Conservation (phyloP, 2,329 filamentous ascomycete genomes). For the Nectriaceae sp. region DNA sequence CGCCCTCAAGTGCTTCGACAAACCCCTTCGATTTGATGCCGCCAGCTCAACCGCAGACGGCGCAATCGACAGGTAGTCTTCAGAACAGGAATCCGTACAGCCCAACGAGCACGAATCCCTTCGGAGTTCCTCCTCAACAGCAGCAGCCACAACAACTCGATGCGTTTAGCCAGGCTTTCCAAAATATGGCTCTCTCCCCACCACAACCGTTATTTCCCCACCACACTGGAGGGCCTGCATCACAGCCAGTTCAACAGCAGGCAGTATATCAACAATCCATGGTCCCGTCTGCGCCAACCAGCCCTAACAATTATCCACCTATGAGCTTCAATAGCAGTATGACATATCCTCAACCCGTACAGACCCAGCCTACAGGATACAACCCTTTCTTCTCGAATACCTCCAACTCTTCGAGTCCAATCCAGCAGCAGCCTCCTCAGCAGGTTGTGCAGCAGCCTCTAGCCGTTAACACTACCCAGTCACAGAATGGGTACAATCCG, state of each 20-base stretch:
- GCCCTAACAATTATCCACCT: conserved; percentile 41
- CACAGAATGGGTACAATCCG: conserved; percentile 46
- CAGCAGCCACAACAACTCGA: conserved; percentile 33
- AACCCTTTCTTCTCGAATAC: conserved; percentile 51
- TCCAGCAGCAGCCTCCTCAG: conserved; percentile 35
- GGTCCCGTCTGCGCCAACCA: conserved; percentile 45
- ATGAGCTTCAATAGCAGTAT: conserved; percentile 45
- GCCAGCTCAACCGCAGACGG: conserved; percentile 59
- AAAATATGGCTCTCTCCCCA: conserved; percentile 69
- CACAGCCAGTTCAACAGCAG: conserved; percentile 42
- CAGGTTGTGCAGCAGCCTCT: conserved; percentile 33
- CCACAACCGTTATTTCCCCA: conserved; percentile 67
- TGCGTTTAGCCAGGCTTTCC: conserved; percentile 68
- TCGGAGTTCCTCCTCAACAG: conserved; percentile 52
- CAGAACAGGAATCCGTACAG: conserved; percentile 58
- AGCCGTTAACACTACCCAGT: conserved; percentile 41
- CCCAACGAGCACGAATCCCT: conserved; percentile 62
- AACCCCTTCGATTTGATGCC: conserved; percentile 69
- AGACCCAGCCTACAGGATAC: conserved; percentile 44
- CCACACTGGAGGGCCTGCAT: conserved; percentile 65
- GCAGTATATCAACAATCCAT: conserved; percentile 45
- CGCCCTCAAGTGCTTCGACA: conserved; percentile 51
- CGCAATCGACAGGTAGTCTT: conserved; percentile 65
- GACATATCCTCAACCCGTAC: conserved; percentile 43
- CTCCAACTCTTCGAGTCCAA: conserved; percentile 33